Percentiles rank a stretch among this genome's conserved stretches.
These are phyloP conservation scores for Penicillium coprophilum DNA, from an alignment of 495 filamentous ascomycete species.

Conservation along the genomic window DNA sequence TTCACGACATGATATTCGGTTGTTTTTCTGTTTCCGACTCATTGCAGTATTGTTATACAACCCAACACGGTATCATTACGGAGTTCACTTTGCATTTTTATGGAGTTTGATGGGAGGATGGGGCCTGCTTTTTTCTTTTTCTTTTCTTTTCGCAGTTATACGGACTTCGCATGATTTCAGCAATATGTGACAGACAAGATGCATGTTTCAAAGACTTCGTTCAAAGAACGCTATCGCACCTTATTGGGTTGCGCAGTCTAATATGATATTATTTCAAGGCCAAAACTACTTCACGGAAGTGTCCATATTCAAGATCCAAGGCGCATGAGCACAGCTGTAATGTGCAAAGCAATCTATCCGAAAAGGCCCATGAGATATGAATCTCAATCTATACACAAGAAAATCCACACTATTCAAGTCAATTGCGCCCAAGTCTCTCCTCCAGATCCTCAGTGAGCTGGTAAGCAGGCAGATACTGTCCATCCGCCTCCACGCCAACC, in stretches of 20 bases:
- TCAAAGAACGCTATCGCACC: conserved; percentile 3
- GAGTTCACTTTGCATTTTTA: conserved; percentile 5
- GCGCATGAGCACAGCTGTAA: conserved; percentile 4
- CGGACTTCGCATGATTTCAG: conserved; percentile 13
- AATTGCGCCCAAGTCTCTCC: conserved; percentile 80
- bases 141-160: conserved; percentile 12
- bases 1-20: not conserved
- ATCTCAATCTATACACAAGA: conserved; percentile 19
- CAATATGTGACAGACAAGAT: conserved; percentile 18
- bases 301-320: conserved; percentile 1
- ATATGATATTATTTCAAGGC: conserved; percentile 16
- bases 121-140: conserved; percentile 1
- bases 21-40: not conserved
- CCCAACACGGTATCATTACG: conserved; percentile 1
- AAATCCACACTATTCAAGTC: conserved; percentile 18
- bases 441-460: conserved; percentile 79
- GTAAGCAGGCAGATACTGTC: conserved; percentile 76
- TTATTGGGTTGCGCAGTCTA: conserved; percentile 13
- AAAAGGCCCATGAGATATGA: conserved; percentile 2
- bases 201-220: conserved; percentile 20
- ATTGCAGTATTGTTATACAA: not conserved
- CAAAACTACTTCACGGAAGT: not conserved
- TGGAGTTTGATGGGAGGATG: conserved; percentile 2
- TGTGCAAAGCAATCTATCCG: conserved; percentile 20
- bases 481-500: conserved; percentile 33